phyloP scores from a whole-genome alignment of 2,329 filamentous ascomycete genomes.

The Aspergillus sp. region DNA sequence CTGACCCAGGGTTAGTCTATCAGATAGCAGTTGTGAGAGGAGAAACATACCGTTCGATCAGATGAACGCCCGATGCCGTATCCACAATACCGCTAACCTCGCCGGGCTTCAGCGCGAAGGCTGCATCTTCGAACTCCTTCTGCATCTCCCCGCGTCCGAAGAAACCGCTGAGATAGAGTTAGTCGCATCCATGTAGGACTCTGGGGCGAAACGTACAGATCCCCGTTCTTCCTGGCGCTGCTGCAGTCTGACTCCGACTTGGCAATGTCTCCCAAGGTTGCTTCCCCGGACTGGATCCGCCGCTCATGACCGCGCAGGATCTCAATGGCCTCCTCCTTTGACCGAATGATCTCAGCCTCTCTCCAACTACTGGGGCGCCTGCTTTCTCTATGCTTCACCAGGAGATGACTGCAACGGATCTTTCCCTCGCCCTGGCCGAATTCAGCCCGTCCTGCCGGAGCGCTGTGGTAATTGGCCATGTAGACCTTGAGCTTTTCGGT shows the following conservation, averaged over 20 bases:
- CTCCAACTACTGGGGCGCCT: slow-evolving; percentile 90
- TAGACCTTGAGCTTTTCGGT: slow-evolving; percentile 89
- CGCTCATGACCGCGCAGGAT: slow-evolving; percentile 74
- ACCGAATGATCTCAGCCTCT: slow-evolving; percentile 81
- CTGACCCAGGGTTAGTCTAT: slow-evolving; percentile 10
- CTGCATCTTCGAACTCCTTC: slow-evolving; percentile 94
- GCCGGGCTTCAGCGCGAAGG: slow-evolving; percentile 83
- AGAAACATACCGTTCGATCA: slow-evolving; percentile 79
- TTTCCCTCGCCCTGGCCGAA: slow-evolving; percentile 63
- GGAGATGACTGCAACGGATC: slow-evolving; percentile 87
- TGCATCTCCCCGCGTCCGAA: slow-evolving; percentile 97
- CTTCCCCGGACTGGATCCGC: slow-evolving; percentile 69
- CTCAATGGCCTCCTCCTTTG: slow-evolving; percentile 78
- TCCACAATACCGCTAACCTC: slow-evolving; percentile 85
- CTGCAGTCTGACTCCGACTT: slow-evolving; percentile 91
- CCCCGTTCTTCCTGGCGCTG: slow-evolving; percentile 88
- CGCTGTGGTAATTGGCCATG: slow-evolving; percentile 85
- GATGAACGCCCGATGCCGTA: slow-evolving; percentile 88
- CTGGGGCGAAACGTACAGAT: slow-evolving; percentile 58
- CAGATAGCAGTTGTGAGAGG: not conserved
- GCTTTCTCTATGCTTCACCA: slow-evolving; percentile 90
- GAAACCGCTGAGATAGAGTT: slow-evolving; percentile 61
- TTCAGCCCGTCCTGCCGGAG: slow-evolving; percentile 34
- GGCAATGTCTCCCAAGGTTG: slow-evolving; percentile 76
- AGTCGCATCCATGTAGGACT: slow-evolving; percentile 10